Evolutionary conservation across 257 asterid species (phyloP), one percentile per base, ranked within the genome.

Genomic region (Anisodus tanguticus): DNA sequence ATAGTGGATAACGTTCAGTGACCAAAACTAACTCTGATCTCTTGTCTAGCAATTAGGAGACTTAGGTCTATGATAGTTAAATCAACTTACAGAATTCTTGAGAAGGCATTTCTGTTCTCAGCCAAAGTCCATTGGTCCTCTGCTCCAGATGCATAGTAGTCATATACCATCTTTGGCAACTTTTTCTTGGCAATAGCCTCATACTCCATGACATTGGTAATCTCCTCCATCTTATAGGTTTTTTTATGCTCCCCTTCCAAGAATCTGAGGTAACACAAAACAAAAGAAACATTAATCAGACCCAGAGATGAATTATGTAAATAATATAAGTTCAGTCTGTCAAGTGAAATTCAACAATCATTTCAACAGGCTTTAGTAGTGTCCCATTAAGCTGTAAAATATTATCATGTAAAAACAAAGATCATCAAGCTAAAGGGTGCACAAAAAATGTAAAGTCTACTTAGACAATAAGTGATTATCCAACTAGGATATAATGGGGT

Each of bases 161-260:
- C 84, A 80, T n/a, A 85, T 68, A 70, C 99, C 99, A 94, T 94
- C 86, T 95, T 95, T 5, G 99, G 98, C 90, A 95, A 86, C 86
- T 94, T 95, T 45, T 90, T 88, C 93, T 94, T 95, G 85, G 99
- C 99, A 80, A 94, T 88, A 15, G 92, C 97, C 90, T 95, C 93
- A 84, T 91, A 94, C 87, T 95, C 99, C 54, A 59, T 87, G 43
- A 95, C 99, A 83, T 95, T 95, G 80, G 99, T 94, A 51, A 95
- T 41, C 92, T 91, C 94, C 41, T 66, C 97, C 99, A 95, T 95
- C 86, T 85, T 69, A 3, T 45, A 17, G 35, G 66, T 47, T 84
- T 31, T 31, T 71, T 80, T 83, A 77, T 72, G 70, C 53, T 64
- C 83, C 87, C 58, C 62, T 74, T 49, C 35, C 35, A 31, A 31